phyloP scores from a whole-genome alignment of 441 rosid genomes.

The Sinapis alba region DNA sequence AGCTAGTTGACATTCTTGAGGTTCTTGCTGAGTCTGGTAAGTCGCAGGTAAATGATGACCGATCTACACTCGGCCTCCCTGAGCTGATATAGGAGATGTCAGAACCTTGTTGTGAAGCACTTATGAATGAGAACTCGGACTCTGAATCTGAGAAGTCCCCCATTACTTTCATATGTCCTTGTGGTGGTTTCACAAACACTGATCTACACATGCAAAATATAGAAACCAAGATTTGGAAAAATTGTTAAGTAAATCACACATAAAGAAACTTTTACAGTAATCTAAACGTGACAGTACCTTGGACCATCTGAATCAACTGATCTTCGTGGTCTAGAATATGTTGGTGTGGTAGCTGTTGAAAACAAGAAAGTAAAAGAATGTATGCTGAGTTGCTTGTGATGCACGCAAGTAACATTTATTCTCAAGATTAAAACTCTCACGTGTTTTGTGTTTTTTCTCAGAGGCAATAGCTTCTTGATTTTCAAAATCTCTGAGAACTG shows the following conservation, averaged over 20 bases:
- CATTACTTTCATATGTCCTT: slow-evolving; percentile 38
- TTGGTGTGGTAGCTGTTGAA: slow-evolving; percentile 24
- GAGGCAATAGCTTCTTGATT: slow-evolving; percentile 22
- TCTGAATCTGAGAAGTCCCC: slow-evolving; percentile 63
- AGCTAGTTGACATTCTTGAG: slow-evolving; percentile 59
- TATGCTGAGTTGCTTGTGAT: slow-evolving; percentile 19
- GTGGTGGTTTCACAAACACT: slow-evolving; percentile 38
- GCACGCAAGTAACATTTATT: slow-evolving; percentile 11
- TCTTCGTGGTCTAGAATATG: slow-evolving; percentile 42
- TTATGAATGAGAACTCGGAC: slow-evolving; percentile 42
- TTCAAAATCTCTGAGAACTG: slow-evolving; percentile 52
- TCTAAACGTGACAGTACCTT: neutral
- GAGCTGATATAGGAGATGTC: slow-evolving; percentile 89
- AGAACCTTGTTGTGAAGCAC: slow-evolving; percentile 60
- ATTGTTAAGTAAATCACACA: neutral
- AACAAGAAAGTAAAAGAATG: neutral
- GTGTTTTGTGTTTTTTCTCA: slow-evolving; percentile 44
- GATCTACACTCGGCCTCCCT: slow-evolving; percentile 75
- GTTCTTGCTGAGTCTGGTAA: slow-evolving; percentile 47
- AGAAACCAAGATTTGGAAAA: slow-evolving; percentile 6
- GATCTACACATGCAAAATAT: slow-evolving; percentile 46
- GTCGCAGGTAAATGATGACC: slow-evolving; percentile 46
- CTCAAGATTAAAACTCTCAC: slow-evolving; percentile 37
- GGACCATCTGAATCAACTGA: slow-evolving; percentile 47
- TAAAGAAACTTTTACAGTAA: neutral